Evolutionary conservation across 2,329 filamentous ascomycete genomes (phyloP).

Genomic region (Paracorniculantispora psalliotae): DNA sequence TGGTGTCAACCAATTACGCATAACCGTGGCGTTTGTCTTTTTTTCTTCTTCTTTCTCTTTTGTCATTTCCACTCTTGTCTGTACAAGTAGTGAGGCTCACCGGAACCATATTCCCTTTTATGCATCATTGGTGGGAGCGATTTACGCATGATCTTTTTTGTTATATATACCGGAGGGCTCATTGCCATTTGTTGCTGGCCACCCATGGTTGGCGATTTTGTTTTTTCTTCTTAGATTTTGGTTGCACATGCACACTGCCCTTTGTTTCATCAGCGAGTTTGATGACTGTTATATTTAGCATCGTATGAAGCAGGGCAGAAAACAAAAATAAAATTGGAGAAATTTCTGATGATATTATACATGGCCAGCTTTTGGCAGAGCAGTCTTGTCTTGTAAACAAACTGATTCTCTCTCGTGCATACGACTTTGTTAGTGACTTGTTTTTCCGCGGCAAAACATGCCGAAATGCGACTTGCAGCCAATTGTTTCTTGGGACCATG

Average conservation of each 20-base stretch:
- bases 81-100: not conserved
- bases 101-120: not conserved
- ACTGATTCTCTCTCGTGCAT: no score
- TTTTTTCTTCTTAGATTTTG: not conserved
- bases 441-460: no score
- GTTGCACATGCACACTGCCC: no score
- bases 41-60: not conserved
- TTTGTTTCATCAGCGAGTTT: no score
- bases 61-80: not conserved
- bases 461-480: no score
- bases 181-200: not conserved
- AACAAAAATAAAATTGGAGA: not conserved
- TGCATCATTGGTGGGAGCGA: slow-evolving; percentile 2
- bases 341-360: not conserved
- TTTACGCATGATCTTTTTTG: not conserved
- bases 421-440: no score
- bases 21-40: not conserved
- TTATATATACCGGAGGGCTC: not conserved
- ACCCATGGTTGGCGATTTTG: not conserved
- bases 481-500: no score
- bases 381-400: not conserved
- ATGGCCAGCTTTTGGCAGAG: not conserved
- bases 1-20: not conserved
- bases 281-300: no score
- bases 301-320: no score